These are phyloP conservation scores for Skeletonema tropicum DNA, from an alignment of 108 stramenopile genomes.

Conservation along the genomic window DNA sequence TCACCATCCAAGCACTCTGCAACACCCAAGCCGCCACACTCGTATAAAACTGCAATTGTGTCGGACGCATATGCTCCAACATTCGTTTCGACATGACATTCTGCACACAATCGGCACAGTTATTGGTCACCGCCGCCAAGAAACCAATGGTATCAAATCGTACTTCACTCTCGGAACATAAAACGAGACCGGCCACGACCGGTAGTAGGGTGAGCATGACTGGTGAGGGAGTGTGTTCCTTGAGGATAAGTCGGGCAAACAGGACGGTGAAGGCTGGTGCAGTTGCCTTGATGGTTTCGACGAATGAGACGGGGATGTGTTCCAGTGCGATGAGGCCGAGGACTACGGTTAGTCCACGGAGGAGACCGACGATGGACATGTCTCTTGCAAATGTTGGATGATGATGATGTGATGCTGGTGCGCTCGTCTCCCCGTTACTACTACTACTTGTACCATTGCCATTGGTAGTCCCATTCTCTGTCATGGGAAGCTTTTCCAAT, in stretches of 20 bases:
- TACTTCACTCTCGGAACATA: conserved; percentile 48
- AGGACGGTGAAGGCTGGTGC: conserved; percentile 54
- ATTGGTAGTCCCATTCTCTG: too few species aligned
- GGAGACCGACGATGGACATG: conserved; percentile 46
- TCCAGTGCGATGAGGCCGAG: conserved; percentile 49
- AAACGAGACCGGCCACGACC: conserved; percentile 44
- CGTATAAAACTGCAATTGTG: conserved; percentile 56
- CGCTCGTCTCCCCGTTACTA: too few species aligned
- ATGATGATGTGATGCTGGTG: neutral
- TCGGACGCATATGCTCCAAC: conserved; percentile 46
- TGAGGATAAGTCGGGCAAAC: conserved; percentile 37
- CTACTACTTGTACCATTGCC: neutral
- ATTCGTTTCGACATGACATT: conserved; percentile 55
- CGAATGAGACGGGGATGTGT: conserved; percentile 57
- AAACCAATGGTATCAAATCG: conserved; percentile 48
- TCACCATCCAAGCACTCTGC: conserved; percentile 41
- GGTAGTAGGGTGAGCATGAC: conserved; percentile 47
- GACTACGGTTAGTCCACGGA: conserved; percentile 51
- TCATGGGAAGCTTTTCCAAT: neutral
- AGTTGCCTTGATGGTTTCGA: conserved; percentile 61
- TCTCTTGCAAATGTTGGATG: conserved; percentile 29
- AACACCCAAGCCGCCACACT: conserved; percentile 45
- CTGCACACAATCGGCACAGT: conserved; percentile 58
- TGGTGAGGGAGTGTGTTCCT: conserved; percentile 42
- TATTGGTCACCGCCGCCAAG: conserved; percentile 50